Base-by-base conservation (phyloP, 2,329 filamentous ascomycete genomes). In the Sporothrix schenckii region DNA sequence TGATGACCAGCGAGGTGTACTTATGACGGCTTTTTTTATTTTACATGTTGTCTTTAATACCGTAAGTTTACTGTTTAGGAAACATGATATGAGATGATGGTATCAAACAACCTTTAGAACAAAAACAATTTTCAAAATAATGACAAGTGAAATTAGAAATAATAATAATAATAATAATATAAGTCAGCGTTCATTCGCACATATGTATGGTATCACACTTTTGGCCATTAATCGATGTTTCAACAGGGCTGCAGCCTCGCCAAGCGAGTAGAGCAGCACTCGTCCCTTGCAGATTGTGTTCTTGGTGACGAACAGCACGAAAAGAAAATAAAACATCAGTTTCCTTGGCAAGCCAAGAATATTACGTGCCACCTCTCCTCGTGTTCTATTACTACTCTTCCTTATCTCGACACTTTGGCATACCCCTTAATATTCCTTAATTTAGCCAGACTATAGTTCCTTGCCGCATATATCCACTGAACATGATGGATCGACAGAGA, bases 181-280 rank as follows among this genome's bases (percentile, higher is more conserved):
- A 44, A 44, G 7, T 44, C 41, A 44, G 16, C 2, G 41, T 16
- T 13, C 41, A 44, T 44, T 44, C 11, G 2, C 41, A 44, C 41
- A 1, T 44, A 2, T 13, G 10, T 44, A 44, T 13, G 41, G 3
- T 16, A 16, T 16, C 41, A 44, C 4, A 7, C 14, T 16, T 13
- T 2, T 4, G 11, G 2, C 11, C 9, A 16, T 44, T 4, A 7
- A 13, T 44, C 41, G 13, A 7, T 19, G 11, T 34, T 9, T 63
- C 16, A 21, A 54, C 50, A 39, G 47, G 65, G 65, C 65, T 67
- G 65, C 65, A 66, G 49, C 63, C 63, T 66, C 47, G 63, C 27
- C 3, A 16, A 24, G n/a, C 10, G 6, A 63, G 27, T 10, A 14
- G 39, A 27, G n/a, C 16, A 66, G 61, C 61, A 66, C 44, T n/a